Percentiles rank a stretch among this genome's conserved stretches.
phyloP scores from a whole-genome alignment of 495 filamentous ascomycete genomes.

The Cercophora newfieldiana region DNA sequence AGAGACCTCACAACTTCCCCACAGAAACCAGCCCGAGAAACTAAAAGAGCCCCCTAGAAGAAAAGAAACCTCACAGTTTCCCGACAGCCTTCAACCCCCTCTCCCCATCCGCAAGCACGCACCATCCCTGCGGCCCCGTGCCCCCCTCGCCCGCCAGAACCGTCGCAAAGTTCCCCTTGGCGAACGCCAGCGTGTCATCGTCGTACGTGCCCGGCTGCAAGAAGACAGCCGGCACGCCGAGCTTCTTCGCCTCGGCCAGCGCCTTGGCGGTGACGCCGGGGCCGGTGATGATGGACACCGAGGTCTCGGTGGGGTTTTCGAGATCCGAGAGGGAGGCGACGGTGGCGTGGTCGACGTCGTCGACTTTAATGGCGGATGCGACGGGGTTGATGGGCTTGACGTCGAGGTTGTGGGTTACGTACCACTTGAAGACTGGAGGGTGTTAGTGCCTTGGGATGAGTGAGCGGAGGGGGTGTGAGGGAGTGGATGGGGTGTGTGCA shows the following conservation, averaged over 20 bases:
- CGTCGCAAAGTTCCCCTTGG: slow-evolving; percentile 61
- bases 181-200: slow-evolving; percentile 67
- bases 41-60: neutral
- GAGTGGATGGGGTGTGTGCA: neutral
- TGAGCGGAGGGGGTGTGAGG: neutral
- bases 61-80: slow-evolving; percentile 21
- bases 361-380: slow-evolving; percentile 55
- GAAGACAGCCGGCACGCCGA: slow-evolving; percentile 82
- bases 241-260: slow-evolving; percentile 74
- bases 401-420: slow-evolving; percentile 71
- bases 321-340: slow-evolving; percentile 65
- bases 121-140: slow-evolving; percentile 75
- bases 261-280: slow-evolving; percentile 68
- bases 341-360: slow-evolving; percentile 57
- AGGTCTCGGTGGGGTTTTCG: slow-evolving; percentile 64
- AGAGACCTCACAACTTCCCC: no score
- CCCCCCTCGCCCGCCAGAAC: slow-evolving; percentile 71
- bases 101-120: slow-evolving; percentile 89
- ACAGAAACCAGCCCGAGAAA: neutral
- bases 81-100: slow-evolving; percentile 63
- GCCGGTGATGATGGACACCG: slow-evolving; percentile 85
- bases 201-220: slow-evolving; percentile 90
- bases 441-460: slow-evolving; percentile 22
- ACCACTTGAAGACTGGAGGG: slow-evolving; percentile 84
- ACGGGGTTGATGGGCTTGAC: slow-evolving; percentile 83